phyloP scores from a whole-genome alignment of 371 early-diverging fungal genomes.

The Mortierella sp. region DNA sequence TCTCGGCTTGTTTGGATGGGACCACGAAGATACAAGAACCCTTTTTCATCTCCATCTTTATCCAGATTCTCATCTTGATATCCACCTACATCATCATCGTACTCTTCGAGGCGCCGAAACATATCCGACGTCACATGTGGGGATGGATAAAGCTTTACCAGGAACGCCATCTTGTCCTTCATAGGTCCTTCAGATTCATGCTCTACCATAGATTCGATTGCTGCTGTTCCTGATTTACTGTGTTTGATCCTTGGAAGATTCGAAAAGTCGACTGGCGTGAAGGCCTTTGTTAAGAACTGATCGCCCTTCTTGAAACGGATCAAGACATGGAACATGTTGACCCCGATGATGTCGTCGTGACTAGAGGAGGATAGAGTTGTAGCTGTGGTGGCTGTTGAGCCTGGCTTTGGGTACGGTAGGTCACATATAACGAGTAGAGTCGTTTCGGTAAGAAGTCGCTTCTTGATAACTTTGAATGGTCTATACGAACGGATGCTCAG shows the following conservation, averaged over 20 bases:
- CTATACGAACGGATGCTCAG: constrained; percentile 37
- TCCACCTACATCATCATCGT: background rate
- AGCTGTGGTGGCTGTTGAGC: background rate
- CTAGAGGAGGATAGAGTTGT: background rate
- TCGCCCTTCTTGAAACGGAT: constrained; percentile 30
- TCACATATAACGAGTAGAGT: constrained; percentile 40
- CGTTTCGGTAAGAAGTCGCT: constrained; percentile 21
- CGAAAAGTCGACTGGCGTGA: constrained; percentile 40
- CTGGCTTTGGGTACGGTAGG: constrained; percentile 11
- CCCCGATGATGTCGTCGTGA: background rate
- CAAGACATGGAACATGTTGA: constrained; percentile 36
- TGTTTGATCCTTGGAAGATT: background rate
- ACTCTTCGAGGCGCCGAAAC: constrained; percentile 28
- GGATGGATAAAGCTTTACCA: constrained; percentile 45
- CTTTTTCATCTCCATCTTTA: background rate
- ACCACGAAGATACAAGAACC: constrained; percentile 39
- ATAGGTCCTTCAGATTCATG: background rate
- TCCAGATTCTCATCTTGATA: no score
- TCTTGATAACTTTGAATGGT: constrained; percentile 37
- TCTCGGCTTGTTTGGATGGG: constrained; percentile 37
- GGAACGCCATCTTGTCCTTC: constrained; percentile 32
- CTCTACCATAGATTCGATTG: background rate
- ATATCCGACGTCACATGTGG: constrained; percentile 47
- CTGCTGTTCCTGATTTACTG: background rate
- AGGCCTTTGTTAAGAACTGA: constrained; percentile 37